Conservation (phyloP, 2,329 filamentous ascomycete species). For the Epichloe brachyelytri region DNA sequence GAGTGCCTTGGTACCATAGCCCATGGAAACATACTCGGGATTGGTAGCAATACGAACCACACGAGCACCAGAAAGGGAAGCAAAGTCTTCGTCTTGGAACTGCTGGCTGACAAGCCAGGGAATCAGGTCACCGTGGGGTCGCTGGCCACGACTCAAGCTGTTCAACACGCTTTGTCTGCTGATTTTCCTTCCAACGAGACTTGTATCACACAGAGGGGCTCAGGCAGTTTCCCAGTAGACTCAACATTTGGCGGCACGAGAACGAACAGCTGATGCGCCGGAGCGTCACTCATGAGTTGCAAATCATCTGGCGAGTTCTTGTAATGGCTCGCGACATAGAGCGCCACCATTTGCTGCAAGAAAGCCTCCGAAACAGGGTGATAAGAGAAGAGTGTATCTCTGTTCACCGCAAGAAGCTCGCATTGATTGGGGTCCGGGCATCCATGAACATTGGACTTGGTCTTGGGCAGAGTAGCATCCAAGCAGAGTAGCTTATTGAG, state of each 20-base stretch:
- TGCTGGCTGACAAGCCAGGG: conserved; percentile 97
- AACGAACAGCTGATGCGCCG: conserved; percentile 91
- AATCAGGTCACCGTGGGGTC: conserved; percentile 85
- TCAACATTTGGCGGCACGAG: conserved; percentile 77
- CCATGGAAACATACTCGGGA: conserved; percentile 84
- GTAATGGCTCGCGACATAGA: conserved; percentile 95
- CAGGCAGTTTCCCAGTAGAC: conserved; percentile 65
- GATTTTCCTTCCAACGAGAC: conserved; percentile 88
- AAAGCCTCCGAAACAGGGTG: conserved; percentile 96
- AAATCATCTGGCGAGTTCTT: conserved; percentile 97
- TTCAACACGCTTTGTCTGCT: conserved; percentile 86
- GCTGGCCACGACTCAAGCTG: conserved; percentile 74
- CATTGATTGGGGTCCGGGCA: conserved; percentile 86
- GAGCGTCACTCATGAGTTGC: conserved; percentile 97
- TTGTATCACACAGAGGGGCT: conserved; percentile 90
- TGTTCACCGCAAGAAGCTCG: conserved; percentile 85
- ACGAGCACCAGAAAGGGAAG: conserved; percentile 79
- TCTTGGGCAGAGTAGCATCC: conserved; percentile 76
- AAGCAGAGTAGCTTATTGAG: conserved; percentile 87
- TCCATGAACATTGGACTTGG: conserved; percentile 58
- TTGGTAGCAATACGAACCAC: conserved; percentile 93
- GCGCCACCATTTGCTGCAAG: conserved; percentile 92
- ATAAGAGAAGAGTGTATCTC: conserved; percentile 95
- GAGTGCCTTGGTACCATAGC: conserved; percentile 82
- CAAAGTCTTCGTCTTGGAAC: conserved; percentile 96